Evolutionary conservation across 78 protist genomes (phyloP), one percentile per base, ranked within the genome.

Genomic region (Reticulomyxa filosa): DNA sequence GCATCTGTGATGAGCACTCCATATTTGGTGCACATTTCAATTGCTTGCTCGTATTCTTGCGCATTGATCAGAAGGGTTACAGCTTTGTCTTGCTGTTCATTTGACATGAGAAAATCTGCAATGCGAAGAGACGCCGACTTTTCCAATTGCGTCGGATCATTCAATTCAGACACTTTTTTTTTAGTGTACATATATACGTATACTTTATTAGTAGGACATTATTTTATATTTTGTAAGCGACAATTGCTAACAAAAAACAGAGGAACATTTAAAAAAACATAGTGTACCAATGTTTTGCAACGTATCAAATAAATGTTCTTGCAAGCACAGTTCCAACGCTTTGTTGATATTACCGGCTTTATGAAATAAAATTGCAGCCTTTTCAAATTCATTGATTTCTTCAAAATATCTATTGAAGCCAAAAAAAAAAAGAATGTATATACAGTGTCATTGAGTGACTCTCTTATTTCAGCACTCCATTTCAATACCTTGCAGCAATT

Each of bases 241-340:
- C n/a, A n/a, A n/a, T n/a, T n/a, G n/a, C n/a, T n/a, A n/a, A n/a
- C n/a, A n/a, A n/a, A n/a, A n/a, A n/a, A n/a, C n/a, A n/a, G n/a
- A n/a, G n/a, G n/a, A n/a, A n/a, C n/a, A n/a, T n/a, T n/a, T n/a
- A n/a, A n/a, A n/a, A n/a, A n/a, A n/a, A n/a, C n/a, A n/a, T n/a
- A n/a, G n/a, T n/a, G n/a, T n/a, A n/a, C n/a, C 73, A 4, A 75
- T 62, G 8, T 38, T 1, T 1, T 53, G 57, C n/a, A 84, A 76
- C 0, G 37, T 6, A 4, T 73, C 80, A 46, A 65, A 78, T 22
- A 69, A 69, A 48, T 65, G 38, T 13, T 52, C 27, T 3, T 46
- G 67, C 76, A 84, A 70, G 74, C 82, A 83, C 38, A 83, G 78
- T 1, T 33, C 4, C 10, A 77, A 72, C 11, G 89, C 85, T 63